Evolutionary conservation across 2,329 filamentous ascomycete species (phyloP), one percentile per base, ranked within the genome.

Genomic region (Sporothrix humicola): DNA sequence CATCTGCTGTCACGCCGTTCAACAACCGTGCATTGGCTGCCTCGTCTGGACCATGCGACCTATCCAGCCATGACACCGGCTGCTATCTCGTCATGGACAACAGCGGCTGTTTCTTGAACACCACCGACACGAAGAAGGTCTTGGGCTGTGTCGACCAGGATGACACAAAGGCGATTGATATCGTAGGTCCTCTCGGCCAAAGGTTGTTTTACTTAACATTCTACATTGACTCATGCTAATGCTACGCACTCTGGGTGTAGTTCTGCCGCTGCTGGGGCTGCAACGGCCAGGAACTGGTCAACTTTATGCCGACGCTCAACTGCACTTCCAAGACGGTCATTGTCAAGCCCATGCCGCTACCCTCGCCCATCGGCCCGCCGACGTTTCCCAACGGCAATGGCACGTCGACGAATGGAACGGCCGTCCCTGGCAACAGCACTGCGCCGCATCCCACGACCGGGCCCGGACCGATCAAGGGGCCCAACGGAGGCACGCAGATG

Each of bases 251-350:
- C 2, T 37, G 4, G 31, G 3, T n/a, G 15, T n/a, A 72, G 71
- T 72, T 72, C 71, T 72, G 71, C 52, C 50, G 61, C 48, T 72
- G 71, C 52, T 73, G 63, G 61, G 71, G 72, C 42, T 73, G 72
- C 72, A 73, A 73, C 46, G 72, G 72, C 52, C 50, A 52, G 20
- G 42, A 73, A 65, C 56, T 69, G 42, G 56, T 52, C n/a, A 37
- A 42, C 20, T 69, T 73, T 63, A 73, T 73, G 63, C 65, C 72
- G 52, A 59, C 20, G 12, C 72, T 69, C 63, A 69, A 73, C 65
- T 73, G 72, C 54, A 69, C 26, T n/a, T 59, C 50, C 63, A 66
- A 66, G 50, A 72, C 71, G 42, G 50, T 37, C 42, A 31, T 42
- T 52, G 20, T 17, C 13, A 48, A 50, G 13, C 63, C 63, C 23